Percentiles rank a stretch among this genome's conserved stretches.
Evolutionary conservation across 2,329 filamentous ascomycete genomes (phyloP).

Genomic region (Calonectria crousiana): DNA sequence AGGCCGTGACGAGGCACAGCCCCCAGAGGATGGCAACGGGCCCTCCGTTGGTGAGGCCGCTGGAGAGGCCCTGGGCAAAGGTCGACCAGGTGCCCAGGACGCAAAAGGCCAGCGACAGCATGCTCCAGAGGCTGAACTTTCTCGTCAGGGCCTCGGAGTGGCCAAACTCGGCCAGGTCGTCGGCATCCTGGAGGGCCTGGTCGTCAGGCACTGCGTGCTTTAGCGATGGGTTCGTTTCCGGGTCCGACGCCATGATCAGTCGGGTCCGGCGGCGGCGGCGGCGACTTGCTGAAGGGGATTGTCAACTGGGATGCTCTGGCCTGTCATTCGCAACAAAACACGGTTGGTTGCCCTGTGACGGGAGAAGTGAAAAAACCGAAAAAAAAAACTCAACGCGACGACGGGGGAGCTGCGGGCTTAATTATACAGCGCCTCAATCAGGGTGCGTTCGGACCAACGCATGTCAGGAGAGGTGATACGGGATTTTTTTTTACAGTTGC

Average conservation of each 20-base stretch:
- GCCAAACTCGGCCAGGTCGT: slow-evolving; percentile 56
- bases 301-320: background rate
- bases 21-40: slow-evolving; percentile 68
- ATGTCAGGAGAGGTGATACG: slow-evolving; percentile 26
- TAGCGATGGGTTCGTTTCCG: slow-evolving; percentile 40
- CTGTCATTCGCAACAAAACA: slow-evolving; percentile 18
- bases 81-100: slow-evolving; percentile 70
- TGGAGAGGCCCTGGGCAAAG: slow-evolving; percentile 62
- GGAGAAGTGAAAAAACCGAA: background rate
- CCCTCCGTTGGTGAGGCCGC: slow-evolving; percentile 66
- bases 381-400: background rate
- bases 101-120: slow-evolving; percentile 68
- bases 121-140: slow-evolving; percentile 67
- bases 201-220: slow-evolving; percentile 38
- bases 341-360: background rate
- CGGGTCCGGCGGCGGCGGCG: slow-evolving; percentile 6
- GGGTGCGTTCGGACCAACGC: slow-evolving; percentile 23
- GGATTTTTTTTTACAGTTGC: background rate
- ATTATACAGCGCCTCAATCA: slow-evolving; percentile 7
- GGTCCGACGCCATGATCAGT: slow-evolving; percentile 41
- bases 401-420: slow-evolving; percentile 13
- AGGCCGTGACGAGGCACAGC: slow-evolving; percentile 63
- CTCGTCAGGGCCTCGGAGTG: slow-evolving; percentile 54
- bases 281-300: background rate
- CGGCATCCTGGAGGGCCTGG: slow-evolving; percentile 51